These are phyloP conservation scores for Elongisporangium prolatum DNA, from an alignment of 352 stramenopile species.

Conservation along the genomic window DNA sequence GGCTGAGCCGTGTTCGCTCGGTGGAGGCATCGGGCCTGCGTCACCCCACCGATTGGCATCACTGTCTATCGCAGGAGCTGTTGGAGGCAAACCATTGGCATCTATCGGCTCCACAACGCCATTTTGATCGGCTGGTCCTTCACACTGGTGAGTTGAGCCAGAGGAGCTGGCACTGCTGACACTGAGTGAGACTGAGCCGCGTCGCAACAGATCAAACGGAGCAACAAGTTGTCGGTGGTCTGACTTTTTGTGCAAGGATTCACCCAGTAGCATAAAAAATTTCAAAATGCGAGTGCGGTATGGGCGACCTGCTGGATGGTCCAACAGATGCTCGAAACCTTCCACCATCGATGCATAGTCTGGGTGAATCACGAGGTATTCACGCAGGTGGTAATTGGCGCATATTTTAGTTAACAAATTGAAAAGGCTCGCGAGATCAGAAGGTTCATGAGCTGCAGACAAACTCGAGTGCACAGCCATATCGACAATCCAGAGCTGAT, in stretches of 20 bases:
- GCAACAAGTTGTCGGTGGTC: not conserved
- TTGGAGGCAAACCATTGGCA: not conserved
- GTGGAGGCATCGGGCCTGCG: not conserved
- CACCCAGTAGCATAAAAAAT: constrained; percentile 43
- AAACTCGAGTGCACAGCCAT: not conserved
- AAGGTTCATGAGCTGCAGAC: not conserved
- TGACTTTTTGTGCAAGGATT: constrained; percentile 6
- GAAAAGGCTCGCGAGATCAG: not conserved
- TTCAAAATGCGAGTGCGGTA: constrained; percentile 33
- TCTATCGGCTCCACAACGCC: not conserved
- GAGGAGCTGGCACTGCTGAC: not conserved
- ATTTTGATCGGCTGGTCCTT: not conserved
- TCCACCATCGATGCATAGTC: constrained; percentile 38
- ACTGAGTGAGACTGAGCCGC: not conserved
- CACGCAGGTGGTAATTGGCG: not conserved
- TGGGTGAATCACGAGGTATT: constrained; percentile 33
- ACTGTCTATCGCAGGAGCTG: not conserved
- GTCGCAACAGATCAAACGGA: not conserved
- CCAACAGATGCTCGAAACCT: constrained; percentile 28
- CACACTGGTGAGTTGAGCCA: not conserved
- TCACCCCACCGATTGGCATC: not conserved
- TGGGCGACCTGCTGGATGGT: constrained; percentile 24
- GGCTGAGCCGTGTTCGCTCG: not conserved
- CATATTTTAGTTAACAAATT: not conserved
- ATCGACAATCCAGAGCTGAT: not conserved